Percentiles rank a stretch among this genome's conserved stretches.
phyloP scores from a whole-genome alignment of 495 filamentous ascomycete genomes.

The Extremus antarcticus region DNA sequence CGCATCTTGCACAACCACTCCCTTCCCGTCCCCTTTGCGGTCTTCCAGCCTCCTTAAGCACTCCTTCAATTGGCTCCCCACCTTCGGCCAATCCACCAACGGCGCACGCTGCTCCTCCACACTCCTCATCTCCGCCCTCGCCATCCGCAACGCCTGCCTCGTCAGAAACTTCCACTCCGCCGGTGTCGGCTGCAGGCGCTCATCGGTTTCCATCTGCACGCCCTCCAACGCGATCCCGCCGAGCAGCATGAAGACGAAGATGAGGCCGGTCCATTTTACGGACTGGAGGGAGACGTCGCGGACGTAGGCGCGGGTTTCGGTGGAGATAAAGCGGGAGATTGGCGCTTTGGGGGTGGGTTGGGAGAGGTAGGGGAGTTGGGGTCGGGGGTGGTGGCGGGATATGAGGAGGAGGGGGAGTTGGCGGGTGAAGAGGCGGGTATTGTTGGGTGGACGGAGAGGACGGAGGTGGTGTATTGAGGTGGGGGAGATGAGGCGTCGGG shows the following conservation, averaged over 20 bases:
- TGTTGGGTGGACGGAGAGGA: constrained; percentile 15
- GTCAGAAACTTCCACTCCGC: constrained; percentile 26
- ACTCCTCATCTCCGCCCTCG: constrained; percentile 3
- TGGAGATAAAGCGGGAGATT: constrained; percentile 62
- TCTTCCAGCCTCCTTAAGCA: constrained; percentile 43
- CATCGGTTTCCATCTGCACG: constrained; percentile 55
- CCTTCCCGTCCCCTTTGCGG: constrained; percentile 52
- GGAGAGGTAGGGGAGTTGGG: constrained; percentile 66
- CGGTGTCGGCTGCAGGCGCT: constrained; percentile 37
- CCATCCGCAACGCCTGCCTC: constrained; percentile 31
- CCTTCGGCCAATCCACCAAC: constrained; percentile 53
- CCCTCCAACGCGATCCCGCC: constrained; percentile 45
- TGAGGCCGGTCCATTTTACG: constrained; percentile 45
- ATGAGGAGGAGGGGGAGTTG: constrained; percentile 40
- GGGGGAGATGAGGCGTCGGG: background rate
- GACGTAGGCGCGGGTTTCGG: constrained; percentile 57
- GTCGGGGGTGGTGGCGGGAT: constrained; percentile 43
- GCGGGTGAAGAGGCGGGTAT: constrained; percentile 35
- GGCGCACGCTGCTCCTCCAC: constrained; percentile 36
- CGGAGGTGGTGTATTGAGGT: constrained; percentile 10
- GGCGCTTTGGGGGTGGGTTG: constrained; percentile 43
- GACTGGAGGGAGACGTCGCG: constrained; percentile 51
- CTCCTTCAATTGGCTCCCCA: constrained; percentile 42
- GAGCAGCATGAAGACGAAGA: constrained; percentile 46
- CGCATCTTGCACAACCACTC: constrained; percentile 29